Evolutionary conservation across 208 protist species (phyloP).

Genomic region (Leptomonas seymouri): DNA sequence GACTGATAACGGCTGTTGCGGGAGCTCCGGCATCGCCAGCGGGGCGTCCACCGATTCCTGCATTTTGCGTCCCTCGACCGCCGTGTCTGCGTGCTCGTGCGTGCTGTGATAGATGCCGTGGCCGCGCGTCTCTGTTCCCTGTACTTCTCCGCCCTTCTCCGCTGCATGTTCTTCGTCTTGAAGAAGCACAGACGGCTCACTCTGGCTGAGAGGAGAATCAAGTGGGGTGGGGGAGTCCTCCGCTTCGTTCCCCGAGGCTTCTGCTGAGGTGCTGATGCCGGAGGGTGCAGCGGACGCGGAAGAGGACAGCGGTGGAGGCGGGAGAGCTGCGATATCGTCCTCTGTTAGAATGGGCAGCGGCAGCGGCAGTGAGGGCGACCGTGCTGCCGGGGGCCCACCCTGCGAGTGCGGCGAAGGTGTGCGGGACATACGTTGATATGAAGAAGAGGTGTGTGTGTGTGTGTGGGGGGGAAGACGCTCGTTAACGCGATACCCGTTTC

Average conservation of each 20-base stretch:
- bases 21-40: constrained; percentile 21
- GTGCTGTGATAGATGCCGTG: not conserved
- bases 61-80: not conserved
- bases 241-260: not conserved
- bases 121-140: no score
- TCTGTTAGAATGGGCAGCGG: constrained; percentile 19
- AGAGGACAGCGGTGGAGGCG: constrained; percentile 9
- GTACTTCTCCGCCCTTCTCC: not conserved
- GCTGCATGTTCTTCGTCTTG: not conserved
- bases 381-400: not conserved
- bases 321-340: constrained; percentile 18
- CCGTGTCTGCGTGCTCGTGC: not conserved
- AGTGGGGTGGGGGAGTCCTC: not conserved
- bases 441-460: not conserved
- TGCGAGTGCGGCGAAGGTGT: not conserved
- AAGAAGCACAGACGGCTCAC: not conserved
- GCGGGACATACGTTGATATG: not conserved
- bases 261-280: not conserved
- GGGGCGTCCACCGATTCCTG: constrained; percentile 22
- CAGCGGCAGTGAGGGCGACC: not conserved
- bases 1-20: constrained; percentile 1
- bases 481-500: no score
- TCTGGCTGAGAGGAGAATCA: not conserved
- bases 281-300: not conserved
- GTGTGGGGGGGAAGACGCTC: no score